Conservation (phyloP, 2,329 filamentous ascomycete genomes). For the Phoma sp. region DNA sequence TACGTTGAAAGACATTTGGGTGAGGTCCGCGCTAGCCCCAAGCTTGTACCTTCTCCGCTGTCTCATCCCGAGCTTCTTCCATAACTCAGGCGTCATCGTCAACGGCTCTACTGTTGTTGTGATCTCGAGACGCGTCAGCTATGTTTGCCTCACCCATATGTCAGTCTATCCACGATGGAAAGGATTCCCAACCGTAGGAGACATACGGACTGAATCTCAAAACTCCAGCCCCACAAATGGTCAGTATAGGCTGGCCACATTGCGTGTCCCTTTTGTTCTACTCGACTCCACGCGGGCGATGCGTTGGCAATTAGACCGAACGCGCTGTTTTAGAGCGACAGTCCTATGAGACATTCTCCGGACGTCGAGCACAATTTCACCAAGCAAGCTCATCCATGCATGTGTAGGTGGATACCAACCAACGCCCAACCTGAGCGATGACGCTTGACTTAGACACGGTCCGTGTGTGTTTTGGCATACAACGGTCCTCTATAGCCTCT, state of each 20-base stretch:
- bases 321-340: background rate
- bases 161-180: too few relatives aligned
- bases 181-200: too few relatives aligned
- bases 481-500: background rate
- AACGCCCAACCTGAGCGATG: conserved; percentile 1
- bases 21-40: too few relatives aligned
- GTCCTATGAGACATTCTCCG: background rate
- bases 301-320: background rate
- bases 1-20: too few relatives aligned
- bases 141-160: too few relatives aligned
- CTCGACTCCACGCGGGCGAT: background rate
- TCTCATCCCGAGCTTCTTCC: too few relatives aligned
- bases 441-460: conserved; percentile 1
- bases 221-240: too few relatives aligned
- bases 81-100: too few relatives aligned
- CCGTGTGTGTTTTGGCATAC: background rate
- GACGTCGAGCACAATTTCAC: conserved; percentile 1
- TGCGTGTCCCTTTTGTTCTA: background rate
- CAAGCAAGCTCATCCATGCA: conserved; percentile 10
- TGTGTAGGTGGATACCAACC: conserved; percentile 1
- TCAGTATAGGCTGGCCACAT: background rate
- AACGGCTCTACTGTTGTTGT: too few relatives aligned
- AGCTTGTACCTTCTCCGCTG: too few relatives aligned
- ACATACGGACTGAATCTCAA: too few relatives aligned
- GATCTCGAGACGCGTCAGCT: too few relatives aligned